Base-by-base conservation (phyloP, 495 filamentous ascomycete genomes). In the Xylona heveae region DNA sequence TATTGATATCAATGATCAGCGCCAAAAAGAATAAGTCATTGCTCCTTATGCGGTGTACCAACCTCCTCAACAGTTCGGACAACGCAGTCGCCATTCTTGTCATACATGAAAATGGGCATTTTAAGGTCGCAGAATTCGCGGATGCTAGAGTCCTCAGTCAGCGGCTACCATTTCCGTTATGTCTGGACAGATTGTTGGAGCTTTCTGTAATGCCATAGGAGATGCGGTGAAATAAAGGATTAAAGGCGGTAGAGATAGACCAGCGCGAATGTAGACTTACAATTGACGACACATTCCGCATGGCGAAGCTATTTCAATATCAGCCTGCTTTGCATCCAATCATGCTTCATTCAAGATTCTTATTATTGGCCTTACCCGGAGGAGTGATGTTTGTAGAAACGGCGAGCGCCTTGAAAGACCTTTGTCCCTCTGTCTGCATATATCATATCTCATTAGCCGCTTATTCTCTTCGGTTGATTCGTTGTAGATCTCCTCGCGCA, bases 41-140 rank as follows among this genome's bases (percentile, higher is more conserved):
- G 19, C 18, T 8, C 7, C 16, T 23, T 15, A 18, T 27, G 18
- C 24, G 8, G 31, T 18, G 39, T 18, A 51, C 59, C 39, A 55
- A 79, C 76, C 62, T 81, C 64, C 31, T 66, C 69, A 38, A 94
- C 59, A 24, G 64, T 80, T 58, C 63, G 68, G n/a, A 83, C 64
- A 6, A 62, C 59, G 38, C 63, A 78, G 18, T 68, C 58, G 3
- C 68, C 72, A 26, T 78, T 59, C 33, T 62, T 71, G 46, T 83
- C 81, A 49, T 81, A 84, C 88, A 97, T 85, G 44, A 92, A 73
- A n/a, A 94, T 63, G 0, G 82, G 85, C 30, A 64, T 68, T 0
- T 57, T 54, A 10, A 70, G 45, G 5, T 62, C 51, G 33, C 68
- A 74, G 43, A 90, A 90, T 50, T 90, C 80, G 30, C 76, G 64